A percentile compares a stretch with the other conserved stretches of the same genome.
Evolutionary conservation across 306 rosid species (phyloP).

Genomic region (Lathyrus tuberosus): DNA sequence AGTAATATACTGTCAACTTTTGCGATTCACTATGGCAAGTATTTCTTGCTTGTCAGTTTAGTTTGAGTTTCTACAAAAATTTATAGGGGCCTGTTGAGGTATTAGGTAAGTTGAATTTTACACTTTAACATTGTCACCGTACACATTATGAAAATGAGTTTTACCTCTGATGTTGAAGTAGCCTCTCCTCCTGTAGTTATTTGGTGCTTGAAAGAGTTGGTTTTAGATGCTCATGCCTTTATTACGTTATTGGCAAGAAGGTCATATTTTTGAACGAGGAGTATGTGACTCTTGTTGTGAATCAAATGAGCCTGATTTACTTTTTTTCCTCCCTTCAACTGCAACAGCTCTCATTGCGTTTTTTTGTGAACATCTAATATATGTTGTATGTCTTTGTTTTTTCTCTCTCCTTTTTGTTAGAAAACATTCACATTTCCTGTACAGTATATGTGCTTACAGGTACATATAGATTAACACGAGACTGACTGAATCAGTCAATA

Average conservation of each 20-base stretch:
- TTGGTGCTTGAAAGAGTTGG: not conserved
- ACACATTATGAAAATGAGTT: constrained; percentile 1
- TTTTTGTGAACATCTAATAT: constrained; percentile 24
- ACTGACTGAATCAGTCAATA: constrained; percentile 1
- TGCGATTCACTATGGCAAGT: constrained; percentile 9
- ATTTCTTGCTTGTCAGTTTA: constrained; percentile 11
- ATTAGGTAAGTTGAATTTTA: constrained; percentile 8
- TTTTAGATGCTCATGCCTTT: constrained; percentile 16
- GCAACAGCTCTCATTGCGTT: constrained; percentile 10
- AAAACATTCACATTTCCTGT: constrained; percentile 1
- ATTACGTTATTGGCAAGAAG: constrained; percentile 1
- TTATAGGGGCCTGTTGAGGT: not conserved
- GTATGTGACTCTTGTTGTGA: constrained; percentile 17
- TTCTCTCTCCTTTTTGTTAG: not conserved
- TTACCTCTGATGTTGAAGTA: constrained; percentile 30
- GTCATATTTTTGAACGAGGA: not conserved
- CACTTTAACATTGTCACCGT: constrained; percentile 5
- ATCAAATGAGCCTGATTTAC: constrained; percentile 5
- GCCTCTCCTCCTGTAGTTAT: not conserved
- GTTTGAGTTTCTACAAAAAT: constrained; percentile 3
- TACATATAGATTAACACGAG: not conserved
- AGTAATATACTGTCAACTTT: constrained; percentile 11
- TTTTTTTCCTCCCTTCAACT: constrained; percentile 1
- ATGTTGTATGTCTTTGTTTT: not conserved
- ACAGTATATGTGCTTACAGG: not conserved